These are phyloP conservation scores for Knoxia roxburghii DNA, from an alignment of 257 asterid genomes.

Conservation along the genomic window DNA sequence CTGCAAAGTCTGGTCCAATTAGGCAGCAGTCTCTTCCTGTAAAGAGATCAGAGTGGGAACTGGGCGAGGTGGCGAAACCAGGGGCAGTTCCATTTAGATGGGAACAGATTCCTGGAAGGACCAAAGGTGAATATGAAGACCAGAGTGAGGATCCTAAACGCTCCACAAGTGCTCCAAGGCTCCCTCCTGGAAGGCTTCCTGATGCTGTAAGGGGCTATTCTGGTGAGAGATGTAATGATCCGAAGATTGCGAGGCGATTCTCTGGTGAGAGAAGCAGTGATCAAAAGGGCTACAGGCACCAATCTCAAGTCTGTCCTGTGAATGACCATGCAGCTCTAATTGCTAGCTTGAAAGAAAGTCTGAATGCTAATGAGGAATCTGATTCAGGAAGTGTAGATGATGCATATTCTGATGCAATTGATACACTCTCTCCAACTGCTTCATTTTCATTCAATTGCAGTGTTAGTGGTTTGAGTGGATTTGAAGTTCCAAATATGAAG, in stretches of 20 bases:
- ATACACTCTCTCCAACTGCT: slow-evolving; percentile 44
- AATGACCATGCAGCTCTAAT: slow-evolving; percentile 71
- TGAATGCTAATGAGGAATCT: slow-evolving; percentile 49
- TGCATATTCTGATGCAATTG: slow-evolving; percentile 53
- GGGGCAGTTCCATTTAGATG: slow-evolving; percentile 80
- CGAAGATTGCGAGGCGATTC: slow-evolving; percentile 26
- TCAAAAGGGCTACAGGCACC: slow-evolving; percentile 34
- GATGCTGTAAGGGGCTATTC: slow-evolving; percentile 40
- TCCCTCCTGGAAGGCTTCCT: slow-evolving; percentile 59
- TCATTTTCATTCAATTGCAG: slow-evolving; percentile 57
- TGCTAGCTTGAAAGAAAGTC: slow-evolving; percentile 60
- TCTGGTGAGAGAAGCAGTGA: slow-evolving; percentile 59
- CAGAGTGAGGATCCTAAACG: slow-evolving; percentile 38
- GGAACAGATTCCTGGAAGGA: slow-evolving; percentile 81
- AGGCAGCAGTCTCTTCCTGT: slow-evolving; percentile 34
- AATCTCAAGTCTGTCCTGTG: slow-evolving; percentile 36
- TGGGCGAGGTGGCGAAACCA: slow-evolving; percentile 57
- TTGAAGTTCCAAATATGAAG: slow-evolving; percentile 38
- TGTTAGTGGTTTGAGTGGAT: slow-evolving; percentile 63
- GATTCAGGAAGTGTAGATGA: slow-evolving; percentile 49
- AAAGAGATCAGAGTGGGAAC: slow-evolving; percentile 35
- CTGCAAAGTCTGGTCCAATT: slow-evolving; percentile 28
- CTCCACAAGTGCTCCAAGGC: slow-evolving; percentile 49
- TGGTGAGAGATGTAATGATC: slow-evolving; percentile 48
- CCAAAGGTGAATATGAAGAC: slow-evolving; percentile 42